Evolutionary conservation across 768 basidiomycete species (phyloP).

Genomic region (Kondoa malvinella): DNA sequence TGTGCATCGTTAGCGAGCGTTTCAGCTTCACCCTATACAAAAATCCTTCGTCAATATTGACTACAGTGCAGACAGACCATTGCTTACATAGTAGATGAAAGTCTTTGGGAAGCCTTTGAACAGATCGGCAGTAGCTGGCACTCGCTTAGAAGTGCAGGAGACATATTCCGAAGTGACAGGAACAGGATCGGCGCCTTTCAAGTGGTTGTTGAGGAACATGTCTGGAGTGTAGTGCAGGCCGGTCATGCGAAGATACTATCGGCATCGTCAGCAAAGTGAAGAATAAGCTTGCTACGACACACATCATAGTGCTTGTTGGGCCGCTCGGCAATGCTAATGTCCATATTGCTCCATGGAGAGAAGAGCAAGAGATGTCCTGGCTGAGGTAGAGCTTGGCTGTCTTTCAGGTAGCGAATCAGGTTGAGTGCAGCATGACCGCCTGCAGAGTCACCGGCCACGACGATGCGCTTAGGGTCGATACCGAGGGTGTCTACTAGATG

Average conservation of each 20-base stretch:
- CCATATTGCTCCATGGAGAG: neutral
- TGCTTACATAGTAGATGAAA: neutral
- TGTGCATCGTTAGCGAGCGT: neutral
- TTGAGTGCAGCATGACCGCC: neutral
- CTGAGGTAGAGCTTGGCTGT: neutral
- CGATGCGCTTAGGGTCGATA: neutral
- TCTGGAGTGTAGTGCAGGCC: neutral
- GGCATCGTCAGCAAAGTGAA: neutral
- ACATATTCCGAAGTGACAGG: neutral
- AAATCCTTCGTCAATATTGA: neutral
- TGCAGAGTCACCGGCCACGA: neutral
- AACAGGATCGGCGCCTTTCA: neutral
- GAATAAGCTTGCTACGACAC: too few species aligned
- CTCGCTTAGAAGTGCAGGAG: neutral
- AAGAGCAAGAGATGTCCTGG: neutral
- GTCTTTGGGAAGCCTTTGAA: neutral
- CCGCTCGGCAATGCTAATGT: neutral
- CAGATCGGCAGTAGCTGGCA: neutral
- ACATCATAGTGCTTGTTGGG: neutral
- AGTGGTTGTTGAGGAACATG: neutral
- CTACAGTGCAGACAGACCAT: neutral
- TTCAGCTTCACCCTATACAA: neutral
- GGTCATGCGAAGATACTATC: neutral
- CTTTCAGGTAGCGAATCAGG: neutral
- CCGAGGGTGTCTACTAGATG: neutral